phyloP scores from a whole-genome alignment of 352 stramenopile genomes.

The Pythium rishiriense region DNA sequence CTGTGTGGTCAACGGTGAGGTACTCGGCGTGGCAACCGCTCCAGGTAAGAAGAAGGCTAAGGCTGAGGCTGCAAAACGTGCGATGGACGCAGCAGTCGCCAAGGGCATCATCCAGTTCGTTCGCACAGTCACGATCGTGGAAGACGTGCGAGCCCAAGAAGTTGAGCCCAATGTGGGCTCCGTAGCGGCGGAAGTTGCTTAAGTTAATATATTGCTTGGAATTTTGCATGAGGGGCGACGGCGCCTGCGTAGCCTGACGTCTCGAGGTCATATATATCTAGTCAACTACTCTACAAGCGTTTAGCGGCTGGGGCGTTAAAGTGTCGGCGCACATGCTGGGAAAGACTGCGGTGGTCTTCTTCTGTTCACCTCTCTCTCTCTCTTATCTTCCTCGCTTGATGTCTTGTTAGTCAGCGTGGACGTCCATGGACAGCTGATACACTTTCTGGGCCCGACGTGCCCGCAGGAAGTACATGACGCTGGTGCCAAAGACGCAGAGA shows the following conservation, averaged over 20 bases:
- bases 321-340: too few relatives aligned
- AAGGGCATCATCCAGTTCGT: slow-evolving; percentile 13
- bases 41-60: slow-evolving; percentile 88
- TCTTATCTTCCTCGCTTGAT: background rate
- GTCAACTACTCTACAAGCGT: slow-evolving; percentile 36
- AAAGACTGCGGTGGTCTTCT: too few relatives aligned
- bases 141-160: background rate
- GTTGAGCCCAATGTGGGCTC: background rate
- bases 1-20: slow-evolving; percentile 47
- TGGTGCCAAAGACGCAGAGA: slow-evolving; percentile 81
- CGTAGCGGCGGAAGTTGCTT: slow-evolving; percentile 9
- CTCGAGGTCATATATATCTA: slow-evolving; percentile 23
- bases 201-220: slow-evolving; percentile 15
- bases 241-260: background rate
- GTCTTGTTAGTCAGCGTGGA: slow-evolving; percentile 64
- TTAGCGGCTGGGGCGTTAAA: background rate
- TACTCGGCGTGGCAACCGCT: slow-evolving; percentile 34
- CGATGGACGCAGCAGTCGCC: slow-evolving; percentile 79
- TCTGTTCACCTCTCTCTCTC: too few relatives aligned
- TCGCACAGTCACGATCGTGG: background rate
- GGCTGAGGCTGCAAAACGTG: slow-evolving; percentile 45
- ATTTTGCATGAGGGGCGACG: background rate
- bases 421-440: slow-evolving; percentile 86
- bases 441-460: slow-evolving; percentile 81
- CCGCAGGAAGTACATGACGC: slow-evolving; percentile 84